A percentile compares a stretch with the other conserved stretches of the same genome.
Conservation (phyloP, 2,329 filamentous ascomycete species). For the Bisporella sp. region DNA sequence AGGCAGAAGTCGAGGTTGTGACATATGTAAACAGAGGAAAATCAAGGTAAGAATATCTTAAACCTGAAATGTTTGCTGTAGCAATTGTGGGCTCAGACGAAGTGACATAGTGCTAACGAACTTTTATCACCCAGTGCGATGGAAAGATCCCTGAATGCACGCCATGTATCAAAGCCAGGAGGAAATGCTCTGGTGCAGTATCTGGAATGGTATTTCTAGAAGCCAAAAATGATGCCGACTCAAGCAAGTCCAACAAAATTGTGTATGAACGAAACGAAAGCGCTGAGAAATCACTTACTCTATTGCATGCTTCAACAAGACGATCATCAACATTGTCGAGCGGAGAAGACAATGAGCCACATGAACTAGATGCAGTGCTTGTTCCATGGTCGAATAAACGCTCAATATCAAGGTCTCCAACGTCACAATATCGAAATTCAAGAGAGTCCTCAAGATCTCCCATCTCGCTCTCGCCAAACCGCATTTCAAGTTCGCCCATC, state of each 20-base stretch:
- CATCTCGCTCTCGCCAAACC: not conserved
- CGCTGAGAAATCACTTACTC: not conserved
- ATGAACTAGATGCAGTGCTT: not conserved
- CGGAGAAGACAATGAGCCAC: not conserved
- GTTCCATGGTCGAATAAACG: not conserved
- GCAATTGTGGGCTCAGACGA: not conserved
- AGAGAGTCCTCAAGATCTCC: not conserved
- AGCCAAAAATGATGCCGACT: not conserved
- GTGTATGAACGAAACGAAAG: not conserved
- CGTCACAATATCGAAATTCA: not conserved
- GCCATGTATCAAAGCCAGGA: not conserved
- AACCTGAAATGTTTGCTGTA: not conserved
- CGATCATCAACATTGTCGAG: not conserved
- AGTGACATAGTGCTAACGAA: not conserved
- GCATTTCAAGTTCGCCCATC: not conserved
- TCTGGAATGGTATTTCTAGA: not conserved
- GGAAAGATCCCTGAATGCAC: not conserved
- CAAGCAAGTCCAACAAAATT: not conserved
- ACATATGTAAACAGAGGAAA: not conserved
- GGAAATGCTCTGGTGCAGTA: not conserved
- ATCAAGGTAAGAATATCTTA: not conserved
- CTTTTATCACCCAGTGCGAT: not conserved
- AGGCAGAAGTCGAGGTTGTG: not conserved
- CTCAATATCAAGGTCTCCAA: not conserved
- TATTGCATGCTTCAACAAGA: not conserved